Evolutionary conservation across 2,329 filamentous ascomycete genomes (phyloP).

Genomic region (Septoria linicola): DNA sequence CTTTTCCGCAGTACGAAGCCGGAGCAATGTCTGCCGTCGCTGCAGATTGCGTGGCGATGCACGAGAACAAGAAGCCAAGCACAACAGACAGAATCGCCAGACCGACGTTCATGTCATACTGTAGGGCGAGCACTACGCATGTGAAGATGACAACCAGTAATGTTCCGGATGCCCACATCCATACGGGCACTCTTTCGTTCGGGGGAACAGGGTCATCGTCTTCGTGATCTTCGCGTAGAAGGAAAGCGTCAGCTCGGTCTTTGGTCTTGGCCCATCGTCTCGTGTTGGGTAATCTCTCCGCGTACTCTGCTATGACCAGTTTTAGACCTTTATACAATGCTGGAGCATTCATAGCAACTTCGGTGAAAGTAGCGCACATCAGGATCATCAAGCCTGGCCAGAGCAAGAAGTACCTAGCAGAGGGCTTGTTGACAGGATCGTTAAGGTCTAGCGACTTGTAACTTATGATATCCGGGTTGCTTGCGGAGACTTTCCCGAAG

Average conservation of each 20-base stretch:
- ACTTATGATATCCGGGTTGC: constrained; percentile 38
- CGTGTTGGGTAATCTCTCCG: constrained; percentile 7
- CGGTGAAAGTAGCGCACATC: constrained; percentile 45
- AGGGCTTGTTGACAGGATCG: constrained; percentile 36
- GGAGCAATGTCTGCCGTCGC: constrained; percentile 54
- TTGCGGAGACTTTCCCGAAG: constrained; percentile 39
- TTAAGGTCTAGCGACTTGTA: constrained; percentile 38
- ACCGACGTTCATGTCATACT: constrained; percentile 56
- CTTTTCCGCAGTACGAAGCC: constrained; percentile 62
- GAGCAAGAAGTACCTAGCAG: constrained; percentile 50
- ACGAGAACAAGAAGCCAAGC: constrained; percentile 57
- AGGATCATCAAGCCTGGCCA: constrained; percentile 50
- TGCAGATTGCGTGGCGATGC: constrained; percentile 49
- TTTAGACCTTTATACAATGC: constrained; percentile 17
- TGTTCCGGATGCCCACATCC: constrained; percentile 54
- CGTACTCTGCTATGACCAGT: constrained; percentile 9
- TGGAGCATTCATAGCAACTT: constrained; percentile 20
- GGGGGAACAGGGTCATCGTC: constrained; percentile 51
- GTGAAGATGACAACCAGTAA: constrained; percentile 37
- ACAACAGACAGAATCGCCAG: constrained; percentile 56
- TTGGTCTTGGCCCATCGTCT: constrained; percentile 4
- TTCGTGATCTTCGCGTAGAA: constrained; percentile 25
- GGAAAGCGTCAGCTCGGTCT: constrained; percentile 11
- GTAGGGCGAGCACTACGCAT: constrained; percentile 51
- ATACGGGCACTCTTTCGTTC: constrained; percentile 48